phyloP scores from a whole-genome alignment of 176 grass and related monocot genomes.

The Puccinellia tenuiflora region DNA sequence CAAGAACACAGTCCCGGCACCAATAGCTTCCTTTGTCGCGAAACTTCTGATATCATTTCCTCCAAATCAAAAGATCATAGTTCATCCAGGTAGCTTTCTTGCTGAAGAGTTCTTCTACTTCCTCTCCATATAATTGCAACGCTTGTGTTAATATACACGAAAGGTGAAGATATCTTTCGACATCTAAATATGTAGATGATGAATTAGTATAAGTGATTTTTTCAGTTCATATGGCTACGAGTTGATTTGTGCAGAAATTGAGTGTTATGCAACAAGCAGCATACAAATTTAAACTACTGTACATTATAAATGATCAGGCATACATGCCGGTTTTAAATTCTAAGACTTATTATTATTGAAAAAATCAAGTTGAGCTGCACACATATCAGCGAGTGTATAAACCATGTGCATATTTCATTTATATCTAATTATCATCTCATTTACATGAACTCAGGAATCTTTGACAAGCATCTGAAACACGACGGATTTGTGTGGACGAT shows the following conservation, averaged over 20 bases:
- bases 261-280: neutral
- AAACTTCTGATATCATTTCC: slow-evolving; percentile 75
- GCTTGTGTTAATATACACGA: neutral
- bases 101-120: neutral
- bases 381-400: neutral
- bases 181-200: neutral
- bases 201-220: neutral
- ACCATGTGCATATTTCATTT: neutral
- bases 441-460: slow-evolving; percentile 53
- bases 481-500: slow-evolving; percentile 93
- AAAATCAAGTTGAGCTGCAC: neutral
- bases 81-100: slow-evolving; percentile 62
- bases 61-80: slow-evolving; percentile 60
- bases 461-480: slow-evolving; percentile 79
- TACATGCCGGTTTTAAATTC: neutral
- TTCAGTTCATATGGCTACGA: slow-evolving; percentile 3
- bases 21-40: slow-evolving; percentile 83
- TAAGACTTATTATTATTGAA: neutral
- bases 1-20: slow-evolving; percentile 55
- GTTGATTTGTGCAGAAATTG: slow-evolving; percentile 6
- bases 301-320: neutral
- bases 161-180: neutral
- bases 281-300: neutral
- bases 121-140: neutral
- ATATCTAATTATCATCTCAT: neutral